These are phyloP conservation scores for Hypomyces perniciosus DNA, from an alignment of 2,329 filamentous ascomycete genomes.

Conservation along the genomic window DNA sequence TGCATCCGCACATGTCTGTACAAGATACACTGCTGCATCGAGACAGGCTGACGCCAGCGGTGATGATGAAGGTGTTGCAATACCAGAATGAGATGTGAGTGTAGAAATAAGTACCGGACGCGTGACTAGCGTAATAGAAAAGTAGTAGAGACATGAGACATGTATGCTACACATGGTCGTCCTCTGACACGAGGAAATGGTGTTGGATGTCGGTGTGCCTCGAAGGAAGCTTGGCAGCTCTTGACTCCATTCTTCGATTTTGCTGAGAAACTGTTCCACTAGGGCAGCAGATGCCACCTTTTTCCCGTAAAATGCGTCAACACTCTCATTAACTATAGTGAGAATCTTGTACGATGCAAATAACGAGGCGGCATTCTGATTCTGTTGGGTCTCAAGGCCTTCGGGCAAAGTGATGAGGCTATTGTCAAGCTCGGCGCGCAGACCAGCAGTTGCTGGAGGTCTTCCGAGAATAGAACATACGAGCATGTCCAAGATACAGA, in stretches of 20 bases:
- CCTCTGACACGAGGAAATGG: constrained; percentile 16
- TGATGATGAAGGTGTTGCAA: constrained; percentile 21
- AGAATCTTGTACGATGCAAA: constrained; percentile 37
- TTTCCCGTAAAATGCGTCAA: constrained; percentile 36
- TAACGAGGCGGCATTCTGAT: constrained; percentile 22
- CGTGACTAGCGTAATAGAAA: constrained; percentile 51
- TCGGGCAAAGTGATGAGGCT: constrained; percentile 19
- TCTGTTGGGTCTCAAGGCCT: neutral
- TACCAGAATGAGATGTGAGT: constrained; percentile 33
- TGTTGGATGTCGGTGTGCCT: constrained; percentile 1
- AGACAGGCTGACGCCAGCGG: constrained; percentile 47
- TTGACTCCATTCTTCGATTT: constrained; percentile 41
- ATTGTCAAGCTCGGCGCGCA: constrained; percentile 23
- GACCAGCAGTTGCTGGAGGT: constrained; percentile 29
- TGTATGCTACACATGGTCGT: constrained; percentile 45
- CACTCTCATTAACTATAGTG: constrained; percentile 38
- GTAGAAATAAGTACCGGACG: constrained; percentile 49
- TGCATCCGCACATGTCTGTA: constrained; percentile 47
- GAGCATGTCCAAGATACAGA: constrained; percentile 33
- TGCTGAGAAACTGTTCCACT: constrained; percentile 35
- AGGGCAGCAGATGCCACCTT: constrained; percentile 24
- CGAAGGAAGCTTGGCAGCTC: constrained; percentile 32
- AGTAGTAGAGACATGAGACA: constrained; percentile 53
- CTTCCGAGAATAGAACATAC: constrained; percentile 34
- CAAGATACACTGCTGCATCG: constrained; percentile 49